Base-by-base conservation (phyloP, 2,329 filamentous ascomycete species). In the Ophioceras dolichostomum region DNA sequence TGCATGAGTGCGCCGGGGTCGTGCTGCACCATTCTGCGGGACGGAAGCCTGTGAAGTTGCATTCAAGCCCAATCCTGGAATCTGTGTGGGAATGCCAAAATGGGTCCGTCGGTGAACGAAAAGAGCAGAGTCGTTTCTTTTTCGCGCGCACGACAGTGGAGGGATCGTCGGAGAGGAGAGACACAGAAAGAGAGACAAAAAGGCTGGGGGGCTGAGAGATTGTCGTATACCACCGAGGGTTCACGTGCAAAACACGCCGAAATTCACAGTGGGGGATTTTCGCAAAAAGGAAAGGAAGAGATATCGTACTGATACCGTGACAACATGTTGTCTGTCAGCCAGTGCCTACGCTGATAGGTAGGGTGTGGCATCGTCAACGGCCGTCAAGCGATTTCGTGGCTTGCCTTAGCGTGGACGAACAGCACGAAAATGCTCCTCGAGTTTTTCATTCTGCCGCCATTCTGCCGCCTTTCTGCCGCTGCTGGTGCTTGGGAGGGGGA, bases 81-180 rank as follows among this genome's bases (percentile, higher is more conserved):
- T 18, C 31, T 18, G 31, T 12, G 31, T 32, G 31, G 31, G 29
- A 12, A 18, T n/a, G 14, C 12, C 22, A 26, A 20, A 20, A 32
- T 32, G 31, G 31, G 31, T 18, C 28, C 31, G 4, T 32, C 31
- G 31, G 31, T 32, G 31, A 32, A 32, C 18, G 31, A 32, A 32
- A 32, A 20, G 9, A 26, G 22, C 7, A 26, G 22, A 26, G 22
- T 8, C 22, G n/a, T n/a, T n/a, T n/a, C n/a, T n/a, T n/a, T n/a
- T n/a, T n/a, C n/a, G n/a, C n/a, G n/a, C n/a, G n/a, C n/a, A n/a
- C n/a, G n/a, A n/a, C n/a, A n/a, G n/a, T n/a, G n/a, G n/a, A n/a
- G n/a, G n/a, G n/a, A n/a, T n/a, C n/a, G n/a, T n/a, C n/a, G n/a
- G n/a, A n/a, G n/a, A n/a, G n/a, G n/a, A n/a, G n/a, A n/a, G n/a